Percentiles rank a stretch among this genome's conserved stretches.
phyloP scores from a whole-genome alignment of 1,139 yeast genomes.

The Saccharomyces hybrid region DNA sequence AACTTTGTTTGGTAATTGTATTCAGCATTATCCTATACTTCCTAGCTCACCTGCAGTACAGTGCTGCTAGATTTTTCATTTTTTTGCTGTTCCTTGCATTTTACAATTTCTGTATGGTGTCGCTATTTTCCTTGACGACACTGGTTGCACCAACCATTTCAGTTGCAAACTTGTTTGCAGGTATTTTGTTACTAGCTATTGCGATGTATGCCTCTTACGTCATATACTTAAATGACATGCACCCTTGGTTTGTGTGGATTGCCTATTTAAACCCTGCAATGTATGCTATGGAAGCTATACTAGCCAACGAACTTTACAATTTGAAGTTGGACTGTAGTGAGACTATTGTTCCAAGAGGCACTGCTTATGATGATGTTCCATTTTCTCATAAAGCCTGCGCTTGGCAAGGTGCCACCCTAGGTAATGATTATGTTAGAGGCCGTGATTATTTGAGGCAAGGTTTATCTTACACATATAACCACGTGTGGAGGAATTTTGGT shows the following conservation, averaged over 20 bases:
- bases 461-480: too few species aligned
- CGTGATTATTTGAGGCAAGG: too few species aligned
- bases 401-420: too few species aligned
- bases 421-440: too few species aligned
- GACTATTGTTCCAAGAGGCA: conserved; percentile 37
- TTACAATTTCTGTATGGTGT: conserved; percentile 35
- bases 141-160: conserved; percentile 37
- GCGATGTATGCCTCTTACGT: conserved; percentile 46
- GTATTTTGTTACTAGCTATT: conserved; percentile 40
- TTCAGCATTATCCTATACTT: conserved; percentile 43
- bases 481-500: too few species aligned
- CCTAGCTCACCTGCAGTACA: conserved; percentile 40
- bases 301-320: conserved; percentile 41
- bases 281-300: conserved; percentile 44
- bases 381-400: too few species aligned
- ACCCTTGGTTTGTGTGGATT: conserved; percentile 53
- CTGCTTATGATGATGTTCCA: too few species aligned
- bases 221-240: conserved; percentile 46
- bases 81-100: conserved; percentile 38
- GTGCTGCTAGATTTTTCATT: conserved; percentile 45
- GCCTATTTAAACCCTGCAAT: conserved; percentile 47
- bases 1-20: conserved; percentile 34
- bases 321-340: conserved; percentile 29
- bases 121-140: conserved; percentile 41
- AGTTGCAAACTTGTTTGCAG: conserved; percentile 45